These are phyloP conservation scores for Setaria italica DNA, from an alignment of 202 grass and related monocot genomes.

Conservation along the genomic window DNA sequence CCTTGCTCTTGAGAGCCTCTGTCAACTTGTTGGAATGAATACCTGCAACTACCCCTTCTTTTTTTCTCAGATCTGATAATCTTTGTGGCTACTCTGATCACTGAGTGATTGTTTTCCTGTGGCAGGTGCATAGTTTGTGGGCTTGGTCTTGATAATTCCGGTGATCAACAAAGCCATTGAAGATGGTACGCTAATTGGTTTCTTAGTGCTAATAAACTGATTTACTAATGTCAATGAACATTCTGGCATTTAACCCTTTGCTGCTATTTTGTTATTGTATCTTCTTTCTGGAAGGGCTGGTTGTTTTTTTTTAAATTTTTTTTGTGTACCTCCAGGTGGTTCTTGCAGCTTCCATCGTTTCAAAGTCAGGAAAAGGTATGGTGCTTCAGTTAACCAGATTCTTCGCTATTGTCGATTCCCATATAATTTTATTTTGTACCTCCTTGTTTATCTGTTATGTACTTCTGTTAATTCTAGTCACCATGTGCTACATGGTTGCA, in stretches of 20 bases:
- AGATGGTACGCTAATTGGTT: slow-evolving; percentile 47
- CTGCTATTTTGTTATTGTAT: background rate
- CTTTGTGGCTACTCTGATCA: background rate
- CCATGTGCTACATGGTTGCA: slow-evolving; percentile 4
- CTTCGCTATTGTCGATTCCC: background rate
- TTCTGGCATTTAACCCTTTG: background rate
- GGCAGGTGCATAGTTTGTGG: slow-evolving; percentile 16
- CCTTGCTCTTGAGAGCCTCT: too few relatives aligned
- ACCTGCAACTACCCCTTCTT: background rate
- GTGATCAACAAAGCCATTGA: slow-evolving; percentile 21
- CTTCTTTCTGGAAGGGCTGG: slow-evolving; percentile 9
- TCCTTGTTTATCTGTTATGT: slow-evolving; percentile 5
- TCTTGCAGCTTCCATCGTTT: slow-evolving; percentile 75
- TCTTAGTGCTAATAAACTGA: background rate
- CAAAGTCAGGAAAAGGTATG: slow-evolving; percentile 81
- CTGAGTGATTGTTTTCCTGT: background rate
- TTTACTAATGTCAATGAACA: background rate
- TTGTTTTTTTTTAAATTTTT: background rate
- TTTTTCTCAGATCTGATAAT: background rate
- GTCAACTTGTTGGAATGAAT: background rate
- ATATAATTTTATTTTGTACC: background rate
- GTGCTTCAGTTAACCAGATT: slow-evolving; percentile 25
- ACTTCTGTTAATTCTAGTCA: background rate
- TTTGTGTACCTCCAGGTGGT: slow-evolving; percentile 62
- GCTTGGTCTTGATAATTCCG: slow-evolving; percentile 25